Evolutionary conservation across 768 basidiomycete species (phyloP).

Genomic region (Chalciporus piperatus): DNA sequence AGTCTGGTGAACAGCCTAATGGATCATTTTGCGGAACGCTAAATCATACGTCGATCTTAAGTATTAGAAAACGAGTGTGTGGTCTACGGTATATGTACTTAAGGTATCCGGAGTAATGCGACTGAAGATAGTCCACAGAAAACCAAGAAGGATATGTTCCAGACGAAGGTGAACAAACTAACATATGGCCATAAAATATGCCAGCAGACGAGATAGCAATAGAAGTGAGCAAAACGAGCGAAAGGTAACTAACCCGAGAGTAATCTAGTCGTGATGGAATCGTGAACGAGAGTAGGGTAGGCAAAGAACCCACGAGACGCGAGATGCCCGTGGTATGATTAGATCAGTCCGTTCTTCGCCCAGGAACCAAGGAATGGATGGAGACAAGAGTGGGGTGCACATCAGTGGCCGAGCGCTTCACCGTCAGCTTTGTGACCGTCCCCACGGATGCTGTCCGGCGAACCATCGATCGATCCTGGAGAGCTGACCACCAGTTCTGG

Average conservation of each 20-base stretch:
- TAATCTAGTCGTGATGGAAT: conserved; percentile 2
- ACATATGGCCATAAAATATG: neutral
- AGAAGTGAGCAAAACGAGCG: conserved; percentile 17
- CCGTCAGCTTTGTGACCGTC: conserved; percentile 17
- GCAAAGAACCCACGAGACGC: neutral
- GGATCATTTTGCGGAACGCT: no score
- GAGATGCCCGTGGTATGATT: neutral
- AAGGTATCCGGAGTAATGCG: neutral
- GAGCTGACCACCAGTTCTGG: conserved; percentile 36
- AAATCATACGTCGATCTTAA: no score
- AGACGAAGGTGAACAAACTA: neutral
- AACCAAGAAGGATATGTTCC: neutral
- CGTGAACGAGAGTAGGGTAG: neutral
- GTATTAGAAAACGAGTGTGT: neutral
- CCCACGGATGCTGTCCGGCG: conserved; percentile 15
- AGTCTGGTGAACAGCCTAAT: no score
- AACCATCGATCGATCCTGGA: conserved; percentile 31
- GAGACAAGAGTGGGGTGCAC: neutral
- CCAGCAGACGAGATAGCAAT: neutral
- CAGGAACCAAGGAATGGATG: neutral
- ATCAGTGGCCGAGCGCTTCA: conserved; percentile 18
- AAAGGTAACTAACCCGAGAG: neutral
- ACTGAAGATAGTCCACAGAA: neutral
- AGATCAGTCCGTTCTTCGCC: neutral
- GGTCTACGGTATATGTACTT: conserved; percentile 1